Evolutionary conservation across 805 yeast genomes (phyloP), one percentile per base, ranked within the genome.

Genomic region (Martiniozyma abietophila): DNA sequence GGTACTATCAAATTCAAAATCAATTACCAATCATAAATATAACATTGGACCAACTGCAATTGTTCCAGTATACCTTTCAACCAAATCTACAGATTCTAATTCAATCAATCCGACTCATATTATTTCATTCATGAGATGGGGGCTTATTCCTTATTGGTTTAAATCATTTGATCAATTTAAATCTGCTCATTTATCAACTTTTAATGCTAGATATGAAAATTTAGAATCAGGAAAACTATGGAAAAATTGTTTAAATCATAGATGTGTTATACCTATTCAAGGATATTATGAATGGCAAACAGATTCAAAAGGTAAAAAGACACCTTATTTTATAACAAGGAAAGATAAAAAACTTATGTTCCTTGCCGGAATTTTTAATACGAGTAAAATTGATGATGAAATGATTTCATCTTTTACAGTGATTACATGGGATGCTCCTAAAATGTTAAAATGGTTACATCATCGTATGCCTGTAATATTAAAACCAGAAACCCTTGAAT

Each of bases 231-330:
- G 67, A 27, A 59, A 65, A 16, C 54, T 79, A 26, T 86, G 95
- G 95, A 61, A 61, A 6, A 41, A 61, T 2, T 57, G 65, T 24
- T 56, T 64, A 17, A 56, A 56, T 7, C 59, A 61, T 5, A 60
- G 95, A 25, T 86, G 95, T 51, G 76, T 79, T 1, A 72, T 85
- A 0, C 89, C 94, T 0, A 67, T 82, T 25, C 69, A 72, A 47
- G 96, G 96, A 0, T 88, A 88, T 54, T 88, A 72, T 49, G 96
- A 88, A 55, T 88, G 96, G 96, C 18, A 14, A 6, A 24, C 32
- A 8, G 43, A 48, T 12, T n/a, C n/a, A n/a, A 56, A 51, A 18
- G 41, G 47, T 20, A 59, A 54, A 27, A 79, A 74, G 48, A 52
- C 54, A 0, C 96, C 96, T 0, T 73, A 78, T 50, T 88, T 61